Base-by-base conservation (phyloP, 345 rosid genomes). In the Melastoma malabathricum region DNA sequence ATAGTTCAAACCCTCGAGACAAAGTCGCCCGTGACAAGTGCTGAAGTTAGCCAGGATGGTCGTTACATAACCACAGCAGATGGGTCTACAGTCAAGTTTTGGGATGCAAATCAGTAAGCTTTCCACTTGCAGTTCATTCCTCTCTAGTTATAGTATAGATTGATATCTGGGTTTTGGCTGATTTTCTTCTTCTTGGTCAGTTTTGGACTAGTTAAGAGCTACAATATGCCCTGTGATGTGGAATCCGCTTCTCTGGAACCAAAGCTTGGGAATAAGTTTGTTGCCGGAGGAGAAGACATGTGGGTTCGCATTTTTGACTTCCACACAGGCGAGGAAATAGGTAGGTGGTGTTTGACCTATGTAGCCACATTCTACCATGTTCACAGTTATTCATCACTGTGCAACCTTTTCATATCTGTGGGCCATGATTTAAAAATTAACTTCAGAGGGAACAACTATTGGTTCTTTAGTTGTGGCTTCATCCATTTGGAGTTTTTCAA, bases 101-200 rank as follows among this genome's bases (percentile, higher is more conserved):
- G 98, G 96, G 96, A 90, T 70, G 87, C 98, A 50, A 90, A 80
- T 66, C 93, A 84, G 98, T 90, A 75, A 72, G 96, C 75, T 61
- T 34, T 61, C 25, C 55, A 15, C 22, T 51, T 7, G 44, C 19
- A 27, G 25, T 43, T 17, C 12, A 19, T 51, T 51, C 44, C 57
- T 50, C 50, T 17, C 45, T 59, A 46, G 41, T 34, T 38, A 13
- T 29, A 1, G 38, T 10, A 5, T 6, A 5, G 41, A 9, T 34
- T 34, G 41, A 5, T 34, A 12, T 34, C 41, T 34, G 41, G 41
- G 12, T 34, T 34, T 22, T 44, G n/a, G 45, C 29, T 51, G 57
- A 25, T 46, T 34, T 64, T 16, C 43, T 55, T 43, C 7, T 34
- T 31, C 41, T 29, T 62, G 46, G 25, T 66, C 54, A 90, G 98